Evolutionary conservation across 2,329 filamentous ascomycete species (phyloP), one percentile per base, ranked within the genome.

Genomic region (Hansfordia pulvinata): DNA sequence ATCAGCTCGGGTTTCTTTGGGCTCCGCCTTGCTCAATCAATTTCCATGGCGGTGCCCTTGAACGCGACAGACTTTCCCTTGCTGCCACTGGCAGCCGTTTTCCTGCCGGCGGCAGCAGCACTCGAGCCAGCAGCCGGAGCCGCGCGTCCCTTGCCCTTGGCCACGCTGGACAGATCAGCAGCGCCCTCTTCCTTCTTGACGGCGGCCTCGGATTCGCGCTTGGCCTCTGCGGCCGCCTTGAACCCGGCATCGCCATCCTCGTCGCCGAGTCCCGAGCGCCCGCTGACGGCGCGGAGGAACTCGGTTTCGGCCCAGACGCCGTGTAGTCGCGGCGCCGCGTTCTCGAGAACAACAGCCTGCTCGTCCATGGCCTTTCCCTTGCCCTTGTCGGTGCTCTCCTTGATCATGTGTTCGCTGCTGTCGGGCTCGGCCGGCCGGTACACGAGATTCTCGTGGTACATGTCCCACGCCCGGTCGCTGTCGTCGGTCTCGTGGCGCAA

Each of bases 401-500:
- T 41, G n/a, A 29, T 39, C 26, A 43, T 43, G 20, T 28, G 34
- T 18, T 46, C 30, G 21, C 17, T 10, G 20, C 25, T 6, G 25
- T 30, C 19, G 22, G 13, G 27, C 27, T 34, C 23, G 28, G 33
- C 28, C 29, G 29, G 34, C 11, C 44, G 43, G 26, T 72, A 58
- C 36, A 82, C 76, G 35, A 93, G 67, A 35, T 73, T 76, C 38
- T 79, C 70, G 31, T 76, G 66, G 50, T 85, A 93, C 17, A 75
- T 65, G 17, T 71, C 66, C 71, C 82, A 93, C 4, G 84, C 76
- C 31, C 72, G 68, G 35, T 74, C 65, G 29, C 74, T 71, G 43
- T 90, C 78, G 49, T 92, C 83, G 46, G 93, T 82, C 27, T 79
- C 66, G 60, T 86, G 94, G 34, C 72, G 64, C 49, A 93, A 67